These are phyloP conservation scores for Fusarium liriodendri DNA, from an alignment of 2,329 filamentous ascomycete genomes.

Conservation along the genomic window DNA sequence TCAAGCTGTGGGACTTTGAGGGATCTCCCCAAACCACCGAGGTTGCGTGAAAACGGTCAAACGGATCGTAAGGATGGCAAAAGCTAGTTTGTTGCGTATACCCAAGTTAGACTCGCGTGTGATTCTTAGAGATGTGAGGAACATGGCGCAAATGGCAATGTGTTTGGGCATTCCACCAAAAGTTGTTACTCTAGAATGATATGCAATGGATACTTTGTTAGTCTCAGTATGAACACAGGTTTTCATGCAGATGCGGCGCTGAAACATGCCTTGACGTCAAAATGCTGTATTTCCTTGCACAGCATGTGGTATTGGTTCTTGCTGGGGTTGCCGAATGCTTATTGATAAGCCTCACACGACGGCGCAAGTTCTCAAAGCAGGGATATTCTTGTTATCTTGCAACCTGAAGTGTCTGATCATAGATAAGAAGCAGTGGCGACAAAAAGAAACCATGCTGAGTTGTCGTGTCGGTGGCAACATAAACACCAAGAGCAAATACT, in stretches of 20 bases:
- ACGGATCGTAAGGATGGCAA: neutral
- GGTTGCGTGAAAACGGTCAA: slow-evolving; percentile 11
- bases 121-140: neutral
- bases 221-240: neutral
- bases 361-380: neutral
- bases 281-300: neutral
- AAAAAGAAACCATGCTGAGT: neutral
- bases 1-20: slow-evolving; percentile 71
- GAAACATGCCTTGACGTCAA: neutral
- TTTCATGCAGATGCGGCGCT: neutral
- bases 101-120: slow-evolving; percentile 5
- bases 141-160: slow-evolving; percentile 2
- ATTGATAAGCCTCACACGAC: neutral
- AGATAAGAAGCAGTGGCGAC: neutral
- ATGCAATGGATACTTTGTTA: neutral
- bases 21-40: slow-evolving; percentile 12
- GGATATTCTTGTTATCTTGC: neutral
- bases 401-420: neutral
- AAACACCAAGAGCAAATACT: neutral
- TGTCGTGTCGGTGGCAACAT: neutral
- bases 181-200: neutral
- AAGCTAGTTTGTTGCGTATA: slow-evolving; percentile 14
- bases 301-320: neutral
- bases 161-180: neutral
- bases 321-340: neutral